Evolutionary conservation across 2,329 filamentous ascomycete species (phyloP).

Genomic region (Fusarium heterosporum): DNA sequence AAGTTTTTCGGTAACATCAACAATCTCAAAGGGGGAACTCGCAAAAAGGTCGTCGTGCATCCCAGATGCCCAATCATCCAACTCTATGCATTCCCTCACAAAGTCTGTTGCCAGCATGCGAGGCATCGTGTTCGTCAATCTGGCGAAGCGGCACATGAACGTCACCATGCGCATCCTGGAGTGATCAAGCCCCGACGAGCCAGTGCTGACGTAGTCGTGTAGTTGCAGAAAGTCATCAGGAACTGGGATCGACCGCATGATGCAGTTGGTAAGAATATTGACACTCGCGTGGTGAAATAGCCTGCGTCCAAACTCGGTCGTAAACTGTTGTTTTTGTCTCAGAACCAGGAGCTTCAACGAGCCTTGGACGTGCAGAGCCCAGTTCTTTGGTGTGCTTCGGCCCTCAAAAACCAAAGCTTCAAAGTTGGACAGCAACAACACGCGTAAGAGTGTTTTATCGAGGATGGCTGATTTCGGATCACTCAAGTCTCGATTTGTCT

Average conservation of each 20-base stretch:
- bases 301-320: background rate
- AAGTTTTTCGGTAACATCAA: background rate
- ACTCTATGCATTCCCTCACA: background rate
- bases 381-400: background rate
- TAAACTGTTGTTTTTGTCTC: constrained; percentile 1
- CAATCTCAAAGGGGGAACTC: background rate
- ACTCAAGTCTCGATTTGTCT: background rate
- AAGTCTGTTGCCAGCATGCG: constrained; percentile 1
- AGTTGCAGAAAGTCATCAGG: background rate
- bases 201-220: background rate
- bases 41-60: background rate
- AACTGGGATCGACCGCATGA: background rate
- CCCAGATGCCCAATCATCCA: background rate
- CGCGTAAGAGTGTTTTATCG: constrained; percentile 3
- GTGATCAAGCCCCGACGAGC: background rate
- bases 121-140: background rate
- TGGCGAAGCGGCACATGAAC: constrained; percentile 1
- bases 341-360: background rate
- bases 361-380: constrained; percentile 3
- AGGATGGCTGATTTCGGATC: background rate
- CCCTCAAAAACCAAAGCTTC: constrained; percentile 1
- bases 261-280: constrained; percentile 6
- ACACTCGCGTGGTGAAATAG: constrained; percentile 7
- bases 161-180: background rate
- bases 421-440: background rate